phyloP scores from a whole-genome alignment of 2,329 filamentous ascomycete genomes.

The Microcyclosporella mali region DNA sequence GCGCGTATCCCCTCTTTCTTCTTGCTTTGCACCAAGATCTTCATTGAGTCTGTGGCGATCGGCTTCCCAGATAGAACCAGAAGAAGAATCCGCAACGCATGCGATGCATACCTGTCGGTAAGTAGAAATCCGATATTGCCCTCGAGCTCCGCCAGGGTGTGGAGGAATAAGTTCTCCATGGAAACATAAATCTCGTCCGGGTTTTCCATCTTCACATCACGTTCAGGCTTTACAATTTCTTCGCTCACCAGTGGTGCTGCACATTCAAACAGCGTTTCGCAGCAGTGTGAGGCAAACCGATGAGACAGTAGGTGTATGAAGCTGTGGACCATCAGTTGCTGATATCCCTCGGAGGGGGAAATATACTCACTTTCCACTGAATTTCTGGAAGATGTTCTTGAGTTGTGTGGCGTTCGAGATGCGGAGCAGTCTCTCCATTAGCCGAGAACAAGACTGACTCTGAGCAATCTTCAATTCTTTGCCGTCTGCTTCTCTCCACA shows the following conservation, averaged over 20 bases:
- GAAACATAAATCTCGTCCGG: slow-evolving; percentile 50
- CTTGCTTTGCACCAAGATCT: slow-evolving; percentile 78
- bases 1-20: slow-evolving; percentile 79
- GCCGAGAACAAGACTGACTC: slow-evolving; percentile 87
- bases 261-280: slow-evolving; percentile 83
- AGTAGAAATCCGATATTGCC: slow-evolving; percentile 75
- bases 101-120: slow-evolving; percentile 84
- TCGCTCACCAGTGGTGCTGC: slow-evolving; percentile 72
- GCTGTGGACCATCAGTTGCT: slow-evolving; percentile 30
- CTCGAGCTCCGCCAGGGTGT: slow-evolving; percentile 81
- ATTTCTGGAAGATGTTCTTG: slow-evolving; percentile 79
- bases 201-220: slow-evolving; percentile 33
- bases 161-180: slow-evolving; percentile 80
- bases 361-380: slow-evolving; percentile 61
- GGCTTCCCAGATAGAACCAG: slow-evolving; percentile 79
- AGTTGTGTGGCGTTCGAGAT: slow-evolving; percentile 73
- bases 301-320: slow-evolving; percentile 89
- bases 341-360: background rate
- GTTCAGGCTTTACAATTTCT: slow-evolving; percentile 47
- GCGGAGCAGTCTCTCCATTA: slow-evolving; percentile 87
- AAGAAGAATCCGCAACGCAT: slow-evolving; percentile 78
- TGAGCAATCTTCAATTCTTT: slow-evolving; percentile 96
- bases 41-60: slow-evolving; percentile 61
- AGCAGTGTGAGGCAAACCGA: slow-evolving; percentile 95
- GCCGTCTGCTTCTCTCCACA: slow-evolving; percentile 77